Evolutionary conservation across 2,329 filamentous ascomycete genomes (phyloP), one percentile per base, ranked within the genome.

Genomic region (Endoconidiophora polonica): DNA sequence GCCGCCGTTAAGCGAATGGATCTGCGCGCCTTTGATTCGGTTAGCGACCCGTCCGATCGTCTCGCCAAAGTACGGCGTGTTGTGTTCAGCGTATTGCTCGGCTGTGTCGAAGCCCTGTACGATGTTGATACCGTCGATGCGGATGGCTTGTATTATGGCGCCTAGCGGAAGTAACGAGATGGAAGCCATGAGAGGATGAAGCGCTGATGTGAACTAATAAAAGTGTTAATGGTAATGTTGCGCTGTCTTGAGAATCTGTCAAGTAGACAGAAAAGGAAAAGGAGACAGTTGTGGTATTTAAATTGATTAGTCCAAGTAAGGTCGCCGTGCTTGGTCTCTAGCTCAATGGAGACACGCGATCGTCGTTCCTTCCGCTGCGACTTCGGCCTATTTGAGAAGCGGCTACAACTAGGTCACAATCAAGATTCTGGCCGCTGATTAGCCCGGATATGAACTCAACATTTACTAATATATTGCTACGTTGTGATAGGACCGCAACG

Each of bases 21-120:
- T 79, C 57, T 76, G 72, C 23, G 80, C 86, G 59, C 73, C 70
- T 51, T 77, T 75, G 61, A 94, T 78, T 52, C 90, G 81, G 68
- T 96, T 96, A 54, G 87, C 77, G 18, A 80, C 70, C 49, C 79
- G 84, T 50, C 91, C 91, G 62, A 96, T 94, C 42, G 86, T 96
- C 63, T 90, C 88, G 56, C 91, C 90, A 61, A 94, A 96, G 69
- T 79, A 88, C 1, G 85, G 79, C 9, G 65, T 68, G 67, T 91
- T 90, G 70, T 88, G 69, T 57, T 76, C 67, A 56, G 74, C 74
- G 68, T 95, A 95, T 54, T 81, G 76, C 42, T 83, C 77, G 48
- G 83, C 75, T 12, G 73, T 79, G 16, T 83, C 76, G 67, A 95
- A 95, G 48, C 81, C 80, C 57, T 91, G 83, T 20, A 95, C 88